Conservation (phyloP, 768 basidiomycete genomes). For the Lactifluus pinguis region DNA sequence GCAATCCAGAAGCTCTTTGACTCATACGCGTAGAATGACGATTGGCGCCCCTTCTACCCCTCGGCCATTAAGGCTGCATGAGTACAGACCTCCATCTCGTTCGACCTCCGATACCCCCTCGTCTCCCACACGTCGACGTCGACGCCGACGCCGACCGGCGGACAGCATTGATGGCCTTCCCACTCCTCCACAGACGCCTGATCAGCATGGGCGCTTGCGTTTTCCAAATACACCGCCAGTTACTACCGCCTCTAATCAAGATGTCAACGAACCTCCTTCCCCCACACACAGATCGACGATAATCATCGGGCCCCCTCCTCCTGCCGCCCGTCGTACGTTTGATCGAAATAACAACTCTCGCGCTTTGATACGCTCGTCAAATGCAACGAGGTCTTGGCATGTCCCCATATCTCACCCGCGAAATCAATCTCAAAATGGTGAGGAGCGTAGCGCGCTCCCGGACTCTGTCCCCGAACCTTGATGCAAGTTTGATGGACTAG, state of each 20-base stretch:
- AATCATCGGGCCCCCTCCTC: neutral
- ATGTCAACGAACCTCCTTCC: neutral
- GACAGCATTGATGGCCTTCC: neutral
- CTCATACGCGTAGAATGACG: neutral
- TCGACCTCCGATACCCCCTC: too few relatives aligned
- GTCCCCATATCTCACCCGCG: neutral
- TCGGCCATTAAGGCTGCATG: neutral
- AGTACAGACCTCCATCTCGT: neutral
- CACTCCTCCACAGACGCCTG: neutral
- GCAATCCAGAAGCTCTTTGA: neutral
- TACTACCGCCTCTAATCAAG: neutral
- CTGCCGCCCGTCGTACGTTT: neutral
- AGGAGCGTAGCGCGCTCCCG: neutral
- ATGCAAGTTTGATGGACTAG: neutral
- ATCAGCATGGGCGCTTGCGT: neutral
- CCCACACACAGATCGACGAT: neutral
- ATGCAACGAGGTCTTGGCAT: neutral
- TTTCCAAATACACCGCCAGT: neutral
- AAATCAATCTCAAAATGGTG: neutral
- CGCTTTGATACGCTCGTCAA: neutral
- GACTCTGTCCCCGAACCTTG: neutral
- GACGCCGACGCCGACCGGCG: neutral
- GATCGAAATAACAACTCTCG: neutral
- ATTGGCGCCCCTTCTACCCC: neutral
- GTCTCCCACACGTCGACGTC: too few relatives aligned